Evolutionary conservation across 169 alveolate species (phyloP).

Genomic region (Plasmodium blacklocki): DNA sequence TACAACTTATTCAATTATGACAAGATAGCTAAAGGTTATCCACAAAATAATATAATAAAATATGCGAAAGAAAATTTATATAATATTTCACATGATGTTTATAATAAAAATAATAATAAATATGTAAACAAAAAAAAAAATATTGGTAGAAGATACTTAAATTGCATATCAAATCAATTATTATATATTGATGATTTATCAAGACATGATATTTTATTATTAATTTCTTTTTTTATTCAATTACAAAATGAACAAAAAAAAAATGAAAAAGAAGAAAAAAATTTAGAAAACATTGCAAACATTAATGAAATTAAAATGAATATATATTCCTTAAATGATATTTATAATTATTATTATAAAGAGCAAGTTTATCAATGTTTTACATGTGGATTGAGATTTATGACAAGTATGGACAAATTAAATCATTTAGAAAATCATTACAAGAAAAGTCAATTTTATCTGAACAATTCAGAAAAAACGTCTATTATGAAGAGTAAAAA

Average conservation of each 20-base stretch:
- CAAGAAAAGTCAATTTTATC: constrained; percentile 21
- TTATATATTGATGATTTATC: constrained; percentile 63
- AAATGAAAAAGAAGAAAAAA: constrained; percentile 70
- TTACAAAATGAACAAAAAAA: constrained; percentile 73
- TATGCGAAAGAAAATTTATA: background rate
- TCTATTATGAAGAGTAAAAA: constrained; percentile 18
- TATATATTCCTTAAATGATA: constrained; percentile 55
- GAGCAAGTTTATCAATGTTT: constrained; percentile 50
- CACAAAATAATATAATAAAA: background rate
- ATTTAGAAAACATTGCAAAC: constrained; percentile 57
- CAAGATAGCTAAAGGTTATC: background rate
- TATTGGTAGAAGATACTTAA: constrained; percentile 37
- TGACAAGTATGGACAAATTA: constrained; percentile 58
- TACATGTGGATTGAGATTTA: constrained; percentile 70
- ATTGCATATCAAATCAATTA: constrained; percentile 62
- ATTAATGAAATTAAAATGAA: constrained; percentile 36
- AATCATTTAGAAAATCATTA: constrained; percentile 74
- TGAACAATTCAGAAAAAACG: constrained; percentile 16
- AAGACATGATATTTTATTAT: constrained; percentile 34
- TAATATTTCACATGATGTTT: too few relatives aligned
- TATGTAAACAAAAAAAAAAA: background rate
- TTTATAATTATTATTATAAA: constrained; percentile 29
- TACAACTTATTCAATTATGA: constrained; percentile 5
- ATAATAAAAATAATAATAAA: background rate
- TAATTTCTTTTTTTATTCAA: constrained; percentile 37